Evolutionary conservation across 768 basidiomycete genomes (phyloP).

Genomic region (Cyathus striatus): DNA sequence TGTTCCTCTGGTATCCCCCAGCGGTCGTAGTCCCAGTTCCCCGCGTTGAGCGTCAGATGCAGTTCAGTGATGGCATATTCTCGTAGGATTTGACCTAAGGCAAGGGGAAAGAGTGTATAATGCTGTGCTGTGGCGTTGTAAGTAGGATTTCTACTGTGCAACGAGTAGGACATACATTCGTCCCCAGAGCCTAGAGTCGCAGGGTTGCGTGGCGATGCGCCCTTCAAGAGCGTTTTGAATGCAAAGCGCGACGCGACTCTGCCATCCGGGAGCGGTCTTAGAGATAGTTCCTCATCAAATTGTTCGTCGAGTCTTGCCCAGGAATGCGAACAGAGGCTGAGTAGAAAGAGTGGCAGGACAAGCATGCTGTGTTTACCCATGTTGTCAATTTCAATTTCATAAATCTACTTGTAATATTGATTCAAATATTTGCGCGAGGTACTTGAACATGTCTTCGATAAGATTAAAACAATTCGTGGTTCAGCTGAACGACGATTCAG

Average conservation of each 20-base stretch:
- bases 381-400: background rate
- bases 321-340: conserved; percentile 7
- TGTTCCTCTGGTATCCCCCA: conserved; percentile 81
- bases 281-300: conserved; percentile 41
- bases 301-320: conserved; percentile 26
- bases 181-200: conserved; percentile 43
- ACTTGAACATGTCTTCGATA: conserved; percentile 14
- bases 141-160: too few species aligned
- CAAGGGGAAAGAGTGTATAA: conserved; percentile 81
- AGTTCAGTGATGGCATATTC: conserved; percentile 85
- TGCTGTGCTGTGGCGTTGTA: conserved; percentile 58
- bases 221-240: conserved; percentile 62
- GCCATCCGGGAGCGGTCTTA: conserved; percentile 69
- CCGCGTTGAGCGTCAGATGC: conserved; percentile 86
- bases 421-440: too few species aligned
- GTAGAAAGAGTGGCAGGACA: background rate
- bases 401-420: background rate
- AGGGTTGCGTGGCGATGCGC: conserved; percentile 53
- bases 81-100: conserved; percentile 81
- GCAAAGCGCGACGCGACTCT: conserved; percentile 77
- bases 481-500: conserved; percentile 24
- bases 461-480: conserved; percentile 35
- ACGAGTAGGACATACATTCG: conserved; percentile 31
- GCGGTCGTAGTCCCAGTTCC: conserved; percentile 82
- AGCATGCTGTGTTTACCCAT: too few species aligned